Evolutionary conservation across 2,329 filamentous ascomycete species (phyloP).

Genomic region (Exophiala viscosa): DNA sequence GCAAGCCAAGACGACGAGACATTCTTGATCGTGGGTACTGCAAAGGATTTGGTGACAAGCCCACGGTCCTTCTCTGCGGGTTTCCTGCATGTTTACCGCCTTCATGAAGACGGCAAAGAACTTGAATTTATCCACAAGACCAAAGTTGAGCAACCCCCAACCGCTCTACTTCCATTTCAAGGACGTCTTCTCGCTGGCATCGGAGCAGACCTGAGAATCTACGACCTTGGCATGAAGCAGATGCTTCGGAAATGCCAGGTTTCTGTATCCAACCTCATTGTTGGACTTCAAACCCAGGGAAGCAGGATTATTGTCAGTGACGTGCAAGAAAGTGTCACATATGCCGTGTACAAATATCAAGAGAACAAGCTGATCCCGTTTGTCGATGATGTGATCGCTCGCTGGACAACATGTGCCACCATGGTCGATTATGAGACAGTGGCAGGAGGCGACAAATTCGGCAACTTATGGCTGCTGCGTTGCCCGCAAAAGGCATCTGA

Average conservation of each 20-base stretch:
- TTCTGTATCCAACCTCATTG: slow-evolving; percentile 75
- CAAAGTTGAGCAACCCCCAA: slow-evolving; percentile 80
- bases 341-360: slow-evolving; percentile 87
- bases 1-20: slow-evolving; percentile 81
- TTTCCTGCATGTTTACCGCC: slow-evolving; percentile 87
- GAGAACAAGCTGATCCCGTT: slow-evolving; percentile 93
- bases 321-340: slow-evolving; percentile 85
- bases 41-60: slow-evolving; percentile 78
- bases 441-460: slow-evolving; percentile 95
- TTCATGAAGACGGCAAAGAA: slow-evolving; percentile 79
- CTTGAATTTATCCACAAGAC: slow-evolving; percentile 97
- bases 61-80: slow-evolving; percentile 73
- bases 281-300: slow-evolving; percentile 83
- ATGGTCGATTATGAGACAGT: slow-evolving; percentile 98
- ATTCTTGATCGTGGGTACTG: slow-evolving; percentile 92
- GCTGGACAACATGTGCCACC: slow-evolving; percentile 84
- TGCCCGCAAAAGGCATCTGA: slow-evolving; percentile 81
- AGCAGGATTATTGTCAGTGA: slow-evolving; percentile 89
- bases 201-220: slow-evolving; percentile 76
- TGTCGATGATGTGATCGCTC: slow-evolving; percentile 79
- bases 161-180: slow-evolving; percentile 89
- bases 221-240: slow-evolving; percentile 89
- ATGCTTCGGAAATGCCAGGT: slow-evolving; percentile 88
- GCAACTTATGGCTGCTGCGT: slow-evolving; percentile 89
- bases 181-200: slow-evolving; percentile 83